Evolutionary conservation across 2,329 filamentous ascomycete genomes (phyloP).

Genomic region (Cordyceps farinosa): DNA sequence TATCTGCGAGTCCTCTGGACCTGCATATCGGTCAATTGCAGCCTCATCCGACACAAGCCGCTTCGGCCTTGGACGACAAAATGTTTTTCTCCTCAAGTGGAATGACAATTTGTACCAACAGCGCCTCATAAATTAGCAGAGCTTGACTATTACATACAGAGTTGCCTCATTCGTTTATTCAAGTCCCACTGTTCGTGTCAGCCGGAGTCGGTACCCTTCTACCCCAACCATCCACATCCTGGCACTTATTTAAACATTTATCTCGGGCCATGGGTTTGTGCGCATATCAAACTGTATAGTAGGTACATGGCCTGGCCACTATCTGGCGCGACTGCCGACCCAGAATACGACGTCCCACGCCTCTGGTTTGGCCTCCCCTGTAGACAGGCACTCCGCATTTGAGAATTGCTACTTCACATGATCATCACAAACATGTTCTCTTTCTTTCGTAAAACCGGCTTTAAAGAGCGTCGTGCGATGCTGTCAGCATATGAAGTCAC

Average conservation of each 20-base stretch:
- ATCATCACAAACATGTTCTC: too few relatives aligned
- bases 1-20: not conserved
- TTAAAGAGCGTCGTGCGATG: too few relatives aligned
- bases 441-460: too few relatives aligned
- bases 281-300: not conserved
- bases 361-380: not conserved
- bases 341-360: not conserved
- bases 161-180: not conserved
- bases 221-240: not conserved
- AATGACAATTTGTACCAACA: not conserved
- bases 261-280: not conserved
- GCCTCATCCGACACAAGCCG: not conserved
- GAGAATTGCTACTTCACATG: not conserved
- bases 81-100: not conserved
- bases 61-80: not conserved
- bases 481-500: too few relatives aligned
- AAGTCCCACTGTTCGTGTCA: not conserved
- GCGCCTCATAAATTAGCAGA: not conserved
- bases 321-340: not conserved
- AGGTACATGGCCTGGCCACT: not conserved
- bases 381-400: not conserved
- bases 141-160: not conserved
- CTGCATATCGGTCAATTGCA: not conserved
- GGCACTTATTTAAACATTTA: not conserved
- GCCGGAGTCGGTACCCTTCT: slow-evolving; percentile 2